phyloP scores from a whole-genome alignment of 1,284 basidiomycete species.

The Ustilago shanxiensis region DNA sequence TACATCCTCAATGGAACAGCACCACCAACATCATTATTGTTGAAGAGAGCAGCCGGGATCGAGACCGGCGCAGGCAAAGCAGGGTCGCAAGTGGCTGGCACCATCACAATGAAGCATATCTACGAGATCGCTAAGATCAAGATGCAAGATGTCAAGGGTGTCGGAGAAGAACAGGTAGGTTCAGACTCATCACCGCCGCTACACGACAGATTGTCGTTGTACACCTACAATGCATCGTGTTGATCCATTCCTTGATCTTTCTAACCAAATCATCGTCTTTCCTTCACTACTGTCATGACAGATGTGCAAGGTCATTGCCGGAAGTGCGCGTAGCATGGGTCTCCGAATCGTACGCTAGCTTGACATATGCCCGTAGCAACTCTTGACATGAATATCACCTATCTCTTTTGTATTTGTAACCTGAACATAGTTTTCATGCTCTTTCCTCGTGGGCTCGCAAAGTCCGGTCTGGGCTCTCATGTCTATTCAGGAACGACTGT shows the following conservation, averaged over 20 bases:
- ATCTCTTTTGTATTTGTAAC: conserved; percentile 37
- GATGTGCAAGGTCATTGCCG: conserved; percentile 63
- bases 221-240: neutral
- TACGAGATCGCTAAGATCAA: conserved; percentile 99
- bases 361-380: neutral
- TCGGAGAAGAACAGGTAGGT: conserved; percentile 63
- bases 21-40: conserved; percentile 87
- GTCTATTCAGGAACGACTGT: neutral
- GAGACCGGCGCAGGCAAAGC: conserved; percentile 80
- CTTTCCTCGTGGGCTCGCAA: neutral
- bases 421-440: neutral
- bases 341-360: conserved; percentile 51
- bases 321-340: conserved; percentile 60
- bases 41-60: conserved; percentile 91
- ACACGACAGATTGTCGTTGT: no score
- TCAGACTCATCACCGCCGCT: neutral
- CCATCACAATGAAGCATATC: conserved; percentile 93
- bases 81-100: conserved; percentile 81
- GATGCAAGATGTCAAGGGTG: conserved; percentile 76
- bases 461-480: neutral
- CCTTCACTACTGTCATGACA: conserved; percentile 13
- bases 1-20: conserved; percentile 72
- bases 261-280: neutral
- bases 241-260: neutral
- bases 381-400: neutral